Conservation (phyloP, 129 eudicot species). For the Chrysanthemum lavandulifolium region DNA sequence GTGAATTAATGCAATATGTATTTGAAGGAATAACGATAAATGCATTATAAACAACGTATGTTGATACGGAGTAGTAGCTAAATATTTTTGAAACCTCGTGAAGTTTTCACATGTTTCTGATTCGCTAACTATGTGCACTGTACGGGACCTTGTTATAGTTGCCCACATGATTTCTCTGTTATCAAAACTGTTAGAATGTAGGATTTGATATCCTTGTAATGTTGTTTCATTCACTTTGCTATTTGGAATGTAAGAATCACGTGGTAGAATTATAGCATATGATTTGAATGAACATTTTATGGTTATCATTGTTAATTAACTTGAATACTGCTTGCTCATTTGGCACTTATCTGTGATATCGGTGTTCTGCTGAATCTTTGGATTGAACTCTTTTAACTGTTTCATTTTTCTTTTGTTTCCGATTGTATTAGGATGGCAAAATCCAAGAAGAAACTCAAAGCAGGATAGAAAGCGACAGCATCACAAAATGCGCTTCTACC, state of each 20-base stretch:
- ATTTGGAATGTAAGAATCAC: no score
- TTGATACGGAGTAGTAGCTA: not conserved
- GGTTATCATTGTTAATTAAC: conserved; percentile 2
- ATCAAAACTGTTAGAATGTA: not conserved
- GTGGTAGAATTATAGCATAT: no score
- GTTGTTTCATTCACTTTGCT: no score
- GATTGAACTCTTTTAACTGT: not conserved
- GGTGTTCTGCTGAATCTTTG: conserved; percentile 1
- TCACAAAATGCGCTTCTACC: no score
- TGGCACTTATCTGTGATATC: not conserved
- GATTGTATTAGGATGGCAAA: no score
- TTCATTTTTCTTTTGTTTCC: no score
- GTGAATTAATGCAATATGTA: not conserved
- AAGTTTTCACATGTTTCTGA: conserved; percentile 10
- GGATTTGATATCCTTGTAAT: no score
- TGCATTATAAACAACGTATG: not conserved
- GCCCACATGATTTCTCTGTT: not conserved
- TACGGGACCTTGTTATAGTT: not conserved
- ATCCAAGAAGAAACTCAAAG: no score
- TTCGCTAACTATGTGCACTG: not conserved
- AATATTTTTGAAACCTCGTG: not conserved
- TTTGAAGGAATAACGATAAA: not conserved
- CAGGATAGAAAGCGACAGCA: no score
- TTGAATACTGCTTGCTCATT: not conserved
- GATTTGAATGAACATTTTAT: not conserved